Base-by-base conservation (phyloP, 2,329 filamentous ascomycete genomes). In the Biscogniauxia sp. region DNA sequence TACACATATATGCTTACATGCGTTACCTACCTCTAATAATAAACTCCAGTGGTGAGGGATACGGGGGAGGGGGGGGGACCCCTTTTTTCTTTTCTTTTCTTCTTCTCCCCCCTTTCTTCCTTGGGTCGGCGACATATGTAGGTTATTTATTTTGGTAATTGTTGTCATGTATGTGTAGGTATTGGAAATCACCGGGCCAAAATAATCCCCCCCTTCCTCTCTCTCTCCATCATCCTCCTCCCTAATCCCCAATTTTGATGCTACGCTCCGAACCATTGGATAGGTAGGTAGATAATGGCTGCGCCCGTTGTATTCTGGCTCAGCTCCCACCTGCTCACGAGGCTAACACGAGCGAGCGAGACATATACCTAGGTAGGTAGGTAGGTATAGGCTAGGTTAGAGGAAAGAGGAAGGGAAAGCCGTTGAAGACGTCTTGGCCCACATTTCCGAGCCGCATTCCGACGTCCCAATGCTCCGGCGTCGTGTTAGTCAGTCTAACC, bases 361-460 rank as follows among this genome's bases (percentile, higher is more conserved):
- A 45, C 37, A n/a, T n/a, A n/a, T n/a, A n/a, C n/a, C n/a, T n/a
- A n/a, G n/a, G n/a, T n/a, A n/a, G n/a, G n/a, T n/a, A n/a, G n/a
- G n/a, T n/a, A n/a, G n/a, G n/a, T n/a, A n/a, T n/a, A n/a, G n/a
- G n/a, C n/a, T n/a, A n/a, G n/a, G n/a, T n/a, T n/a, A n/a, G n/a
- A n/a, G 28, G 28, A 32, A 32, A 45, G 37, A 45, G 37, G 17
- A 45, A n/a, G 11, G 37, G 15, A 45, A n/a, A 45, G 37, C 37
- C 37, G 37, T 45, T 53, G 17, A 20, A 19, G 17, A 17, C 17
- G 54, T 25, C 5, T 20, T 49, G 54, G 54, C 54, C 32, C 54
- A 50, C 54, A 49, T 49, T 50, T 50, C 19, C 54, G 54, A 55
- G 54, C 54, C 32, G 54, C 54, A 55, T 50, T 20, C 23, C 54